Conservation (phyloP, 805 yeast genomes). For the Cyberlindnera misumaiensis region DNA sequence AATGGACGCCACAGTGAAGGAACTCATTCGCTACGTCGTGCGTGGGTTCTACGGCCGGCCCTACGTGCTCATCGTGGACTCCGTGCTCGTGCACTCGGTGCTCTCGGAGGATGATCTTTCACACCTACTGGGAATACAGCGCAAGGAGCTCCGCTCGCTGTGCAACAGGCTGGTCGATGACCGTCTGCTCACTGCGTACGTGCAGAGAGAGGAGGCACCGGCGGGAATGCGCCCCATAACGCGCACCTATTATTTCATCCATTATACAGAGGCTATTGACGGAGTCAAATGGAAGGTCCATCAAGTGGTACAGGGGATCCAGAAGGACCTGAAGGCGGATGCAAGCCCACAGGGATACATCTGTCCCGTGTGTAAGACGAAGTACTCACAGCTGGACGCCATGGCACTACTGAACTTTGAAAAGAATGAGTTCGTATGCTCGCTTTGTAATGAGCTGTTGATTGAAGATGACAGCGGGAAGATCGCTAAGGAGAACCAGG, state of each 20-base stretch:
- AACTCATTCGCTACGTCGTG: constrained; percentile 65
- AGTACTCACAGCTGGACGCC: constrained; percentile 83
- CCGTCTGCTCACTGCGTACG: constrained; percentile 62
- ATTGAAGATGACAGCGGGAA: constrained; percentile 85
- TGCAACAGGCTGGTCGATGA: constrained; percentile 83
- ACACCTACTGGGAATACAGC: constrained; percentile 71
- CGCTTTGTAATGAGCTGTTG: constrained; percentile 69
- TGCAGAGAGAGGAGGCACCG: constrained; percentile 58
- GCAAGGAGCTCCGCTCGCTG: constrained; percentile 78
- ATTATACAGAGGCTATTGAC: constrained; percentile 89
- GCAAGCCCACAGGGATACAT: constrained; percentile 91
- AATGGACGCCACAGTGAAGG: constrained; percentile 35
- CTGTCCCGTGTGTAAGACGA: constrained; percentile 79
- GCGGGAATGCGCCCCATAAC: constrained; percentile 59
- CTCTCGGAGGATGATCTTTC: constrained; percentile 88
- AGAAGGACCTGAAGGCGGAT: constrained; percentile 76
- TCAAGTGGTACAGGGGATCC: constrained; percentile 67
- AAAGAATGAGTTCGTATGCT: constrained; percentile 74
- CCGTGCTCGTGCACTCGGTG: constrained; percentile 80
- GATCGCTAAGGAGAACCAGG: constrained; percentile 76
- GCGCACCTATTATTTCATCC: constrained; percentile 80
- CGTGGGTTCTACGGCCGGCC: constrained; percentile 84
- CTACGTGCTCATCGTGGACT: constrained; percentile 81
- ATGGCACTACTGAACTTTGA: constrained; percentile 76
- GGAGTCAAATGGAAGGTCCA: constrained; percentile 96